Evolutionary conservation across 352 stramenopile genomes (phyloP).

Genomic region (Saprolegnia diclina): DNA sequence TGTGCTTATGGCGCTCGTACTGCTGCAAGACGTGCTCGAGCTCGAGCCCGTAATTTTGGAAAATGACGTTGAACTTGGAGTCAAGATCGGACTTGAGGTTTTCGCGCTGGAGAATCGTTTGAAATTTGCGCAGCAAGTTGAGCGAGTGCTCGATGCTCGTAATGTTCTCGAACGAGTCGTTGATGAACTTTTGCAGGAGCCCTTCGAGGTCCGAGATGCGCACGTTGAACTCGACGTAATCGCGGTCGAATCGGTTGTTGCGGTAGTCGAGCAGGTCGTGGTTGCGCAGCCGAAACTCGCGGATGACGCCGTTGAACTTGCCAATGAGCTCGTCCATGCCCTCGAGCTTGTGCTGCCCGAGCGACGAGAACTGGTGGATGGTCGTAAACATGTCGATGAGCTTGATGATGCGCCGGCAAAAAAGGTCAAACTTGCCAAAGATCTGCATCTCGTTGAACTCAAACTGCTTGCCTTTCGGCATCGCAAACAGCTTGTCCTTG

Average conservation of each 20-base stretch:
- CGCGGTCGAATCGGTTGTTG: conserved; percentile 97
- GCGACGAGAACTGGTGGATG: conserved; percentile 93
- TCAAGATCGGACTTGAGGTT: conserved; percentile 97
- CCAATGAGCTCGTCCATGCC: conserved; percentile 88
- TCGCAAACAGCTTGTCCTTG: conserved; percentile 95
- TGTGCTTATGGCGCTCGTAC: conserved; percentile 98
- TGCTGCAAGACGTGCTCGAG: conserved; percentile 97
- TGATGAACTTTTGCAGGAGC: conserved; percentile 98
- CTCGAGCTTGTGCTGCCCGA: conserved; percentile 90
- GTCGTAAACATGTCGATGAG: conserved; percentile 99
- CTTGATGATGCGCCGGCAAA: conserved; percentile 96
- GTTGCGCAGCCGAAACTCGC: conserved; percentile 95
- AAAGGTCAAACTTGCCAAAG: conserved; percentile 98
- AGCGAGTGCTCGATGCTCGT: conserved; percentile 97
- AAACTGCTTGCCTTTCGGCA: conserved; percentile 96
- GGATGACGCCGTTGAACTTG: conserved; percentile 95
- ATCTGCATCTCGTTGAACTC: conserved; percentile 99
- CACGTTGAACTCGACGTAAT: conserved; percentile 96
- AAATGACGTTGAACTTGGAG: conserved; percentile 99
- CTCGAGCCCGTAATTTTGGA: conserved; percentile 98
- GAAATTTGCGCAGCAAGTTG: conserved; percentile 95
- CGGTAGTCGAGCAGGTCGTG: conserved; percentile 98
- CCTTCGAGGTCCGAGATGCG: conserved; percentile 95
- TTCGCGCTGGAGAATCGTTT: conserved; percentile 96
- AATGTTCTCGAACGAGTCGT: conserved; percentile 98